phyloP scores from a whole-genome alignment of 2,329 filamentous ascomycete species.

The Talaromyces amestolkiae region DNA sequence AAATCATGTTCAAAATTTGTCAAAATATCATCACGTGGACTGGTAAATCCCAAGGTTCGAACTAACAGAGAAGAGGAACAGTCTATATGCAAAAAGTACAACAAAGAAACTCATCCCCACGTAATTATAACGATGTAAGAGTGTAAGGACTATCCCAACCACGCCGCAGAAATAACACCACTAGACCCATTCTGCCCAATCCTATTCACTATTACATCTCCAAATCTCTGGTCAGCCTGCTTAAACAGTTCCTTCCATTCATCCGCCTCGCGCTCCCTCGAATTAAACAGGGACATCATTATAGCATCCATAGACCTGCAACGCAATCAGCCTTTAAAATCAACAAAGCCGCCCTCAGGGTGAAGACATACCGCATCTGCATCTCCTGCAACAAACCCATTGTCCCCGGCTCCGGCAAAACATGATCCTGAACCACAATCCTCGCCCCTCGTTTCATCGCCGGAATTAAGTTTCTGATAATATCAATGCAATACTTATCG shows the following conservation, averaged over 20 bases:
- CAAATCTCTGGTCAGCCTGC: constrained; percentile 33
- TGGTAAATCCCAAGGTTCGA: neutral
- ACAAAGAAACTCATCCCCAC: neutral
- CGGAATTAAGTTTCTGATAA: constrained; percentile 35
- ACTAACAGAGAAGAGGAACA: neutral
- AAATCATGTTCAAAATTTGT: neutral
- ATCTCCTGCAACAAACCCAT: constrained; percentile 18
- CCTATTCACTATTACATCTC: neutral
- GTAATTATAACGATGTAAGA: neutral
- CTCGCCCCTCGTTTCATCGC: constrained; percentile 19
- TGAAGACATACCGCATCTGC: constrained; percentile 19
- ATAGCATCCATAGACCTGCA: constrained; percentile 51
- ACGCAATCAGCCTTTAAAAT: neutral
- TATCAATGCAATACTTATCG: constrained; percentile 36
- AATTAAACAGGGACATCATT: constrained; percentile 54
- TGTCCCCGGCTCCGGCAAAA: constrained; percentile 22
- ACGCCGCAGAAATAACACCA: constrained; percentile 18
- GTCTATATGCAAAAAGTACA: neutral
- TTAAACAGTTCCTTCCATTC: constrained; percentile 50
- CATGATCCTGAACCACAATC: constrained; percentile 21
- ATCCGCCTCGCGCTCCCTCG: constrained; percentile 50
- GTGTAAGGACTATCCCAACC: neutral
- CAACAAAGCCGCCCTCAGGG: neutral
- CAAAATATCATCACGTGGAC: neutral
- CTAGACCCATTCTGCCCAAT: constrained; percentile 15